Base-by-base conservation (phyloP, 2,329 filamentous ascomycete genomes). In the Hysterium pulicare region DNA sequence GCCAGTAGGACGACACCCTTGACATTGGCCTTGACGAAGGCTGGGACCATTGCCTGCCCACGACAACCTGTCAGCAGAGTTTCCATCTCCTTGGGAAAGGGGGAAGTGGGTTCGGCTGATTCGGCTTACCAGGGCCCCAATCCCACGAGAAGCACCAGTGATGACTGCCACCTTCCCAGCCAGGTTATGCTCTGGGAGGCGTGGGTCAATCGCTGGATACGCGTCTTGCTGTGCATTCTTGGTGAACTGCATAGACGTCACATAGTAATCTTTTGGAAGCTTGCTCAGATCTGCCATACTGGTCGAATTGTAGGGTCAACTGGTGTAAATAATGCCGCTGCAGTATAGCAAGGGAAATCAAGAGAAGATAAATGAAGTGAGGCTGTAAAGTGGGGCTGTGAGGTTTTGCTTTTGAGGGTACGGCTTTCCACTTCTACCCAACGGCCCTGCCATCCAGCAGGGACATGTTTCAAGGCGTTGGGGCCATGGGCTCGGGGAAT, bases 131-230 rank as follows among this genome's bases (percentile, higher is more conserved):
- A 33, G 35, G 31, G 51, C 55, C 16, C 67, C 71, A 17, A 73
- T 46, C 2, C 70, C 70, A 22, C 62, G 63, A 34, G 62, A 67
- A 2, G 68, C 68, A 1, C 70, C 70, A n/a, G 69, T 72, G 45
- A 73, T 63, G 24, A 71, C 54, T 5, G 64, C 46, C 1, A 68
- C 62, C 42, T 65, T 69, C 11, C 66, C 69, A 3, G 53, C 55
- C 37, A 66, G 62, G 7, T 56, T 64, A 16, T 62, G 51, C 0
- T 51, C 49, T 4, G 62, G 53, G 17, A 48, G 47, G 5, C 55
- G 53, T 5, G 68, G 70, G 30, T 71, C 61, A 33, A 72, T 67
- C 13, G 67, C 57, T 16, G 67, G 59, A 43, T 74, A 73, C 4
- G 57, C 45, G 36, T 68, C 60, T 4, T 54, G 62, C 41, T 71